Evolutionary conservation across 2,329 filamentous ascomycete species (phyloP).

Genomic region (Cytospora mali): DNA sequence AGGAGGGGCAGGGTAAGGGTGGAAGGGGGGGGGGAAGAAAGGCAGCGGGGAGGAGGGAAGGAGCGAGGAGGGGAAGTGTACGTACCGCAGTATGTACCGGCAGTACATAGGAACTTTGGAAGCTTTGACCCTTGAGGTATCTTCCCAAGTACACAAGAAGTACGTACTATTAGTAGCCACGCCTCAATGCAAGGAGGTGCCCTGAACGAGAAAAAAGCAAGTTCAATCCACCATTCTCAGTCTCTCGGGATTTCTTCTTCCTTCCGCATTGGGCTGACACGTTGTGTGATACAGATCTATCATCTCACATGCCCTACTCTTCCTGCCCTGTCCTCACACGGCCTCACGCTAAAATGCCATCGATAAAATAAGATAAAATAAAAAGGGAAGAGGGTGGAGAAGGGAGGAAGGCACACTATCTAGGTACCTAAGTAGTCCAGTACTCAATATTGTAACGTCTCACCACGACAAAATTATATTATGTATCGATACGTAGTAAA

Average conservation of each 20-base stretch:
- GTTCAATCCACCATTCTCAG: neutral
- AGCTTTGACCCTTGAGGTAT: neutral
- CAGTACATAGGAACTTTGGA: no score
- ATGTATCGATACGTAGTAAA: no score
- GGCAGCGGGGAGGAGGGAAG: neutral
- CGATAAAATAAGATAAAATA: neutral
- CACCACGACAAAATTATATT: no score
- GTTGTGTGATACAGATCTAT: neutral
- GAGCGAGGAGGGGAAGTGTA: neutral
- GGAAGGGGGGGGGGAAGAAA: neutral
- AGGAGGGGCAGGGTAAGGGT: no score
- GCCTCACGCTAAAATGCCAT: neutral
- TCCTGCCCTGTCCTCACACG: neutral
- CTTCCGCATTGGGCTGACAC: constrained; percentile 1
- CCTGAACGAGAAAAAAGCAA: neutral
- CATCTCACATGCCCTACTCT: neutral
- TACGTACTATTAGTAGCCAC: neutral
- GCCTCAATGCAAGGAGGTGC: constrained; percentile 8
- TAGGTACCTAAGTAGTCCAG: no score
- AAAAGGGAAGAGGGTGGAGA: no score
- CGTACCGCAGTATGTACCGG: neutral
- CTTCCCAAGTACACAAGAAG: neutral
- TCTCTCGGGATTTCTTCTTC: neutral
- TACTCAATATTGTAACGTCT: no score
- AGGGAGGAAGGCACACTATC: no score